phyloP scores from a whole-genome alignment of 495 filamentous ascomycete genomes.

The Zalerion maritima region DNA sequence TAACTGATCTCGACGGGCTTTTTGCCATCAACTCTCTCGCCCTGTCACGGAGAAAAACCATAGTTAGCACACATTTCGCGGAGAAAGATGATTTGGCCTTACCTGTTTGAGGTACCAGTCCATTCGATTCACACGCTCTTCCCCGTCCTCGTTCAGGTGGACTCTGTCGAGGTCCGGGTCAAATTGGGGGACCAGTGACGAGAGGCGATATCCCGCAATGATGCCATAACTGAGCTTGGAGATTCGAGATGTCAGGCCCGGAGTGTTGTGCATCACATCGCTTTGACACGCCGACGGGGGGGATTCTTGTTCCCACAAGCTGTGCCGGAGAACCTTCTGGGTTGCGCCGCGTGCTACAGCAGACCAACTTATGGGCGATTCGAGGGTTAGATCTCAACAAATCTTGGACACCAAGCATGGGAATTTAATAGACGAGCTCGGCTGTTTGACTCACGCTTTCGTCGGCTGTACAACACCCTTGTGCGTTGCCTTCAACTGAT shows the following conservation, averaged over 20 bases:
- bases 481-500: constrained; percentile 5
- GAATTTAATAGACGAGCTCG: no score
- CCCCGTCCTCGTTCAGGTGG: no score
- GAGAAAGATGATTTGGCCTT: no score
- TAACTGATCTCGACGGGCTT: neutral
- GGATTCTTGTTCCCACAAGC: no score
- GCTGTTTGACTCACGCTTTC: no score
- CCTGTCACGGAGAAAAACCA: no score
- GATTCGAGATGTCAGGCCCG: constrained; percentile 7
- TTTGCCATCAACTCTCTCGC: constrained; percentile 1
- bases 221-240: constrained; percentile 10
- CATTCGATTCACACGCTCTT: neutral
- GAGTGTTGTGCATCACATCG: constrained; percentile 3
- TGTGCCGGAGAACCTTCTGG: constrained; percentile 7
- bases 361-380: constrained; percentile 10
- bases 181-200: neutral
- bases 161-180: neutral
- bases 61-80: no score
- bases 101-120: constrained; percentile 6
- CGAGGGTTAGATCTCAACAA: neutral
- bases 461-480: constrained; percentile 2
- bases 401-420: no score
- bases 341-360: constrained; percentile 14
- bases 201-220: neutral
- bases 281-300: neutral